Base-by-base conservation (phyloP, 768 basidiomycete genomes). In the Mycena rebaudengoi region DNA sequence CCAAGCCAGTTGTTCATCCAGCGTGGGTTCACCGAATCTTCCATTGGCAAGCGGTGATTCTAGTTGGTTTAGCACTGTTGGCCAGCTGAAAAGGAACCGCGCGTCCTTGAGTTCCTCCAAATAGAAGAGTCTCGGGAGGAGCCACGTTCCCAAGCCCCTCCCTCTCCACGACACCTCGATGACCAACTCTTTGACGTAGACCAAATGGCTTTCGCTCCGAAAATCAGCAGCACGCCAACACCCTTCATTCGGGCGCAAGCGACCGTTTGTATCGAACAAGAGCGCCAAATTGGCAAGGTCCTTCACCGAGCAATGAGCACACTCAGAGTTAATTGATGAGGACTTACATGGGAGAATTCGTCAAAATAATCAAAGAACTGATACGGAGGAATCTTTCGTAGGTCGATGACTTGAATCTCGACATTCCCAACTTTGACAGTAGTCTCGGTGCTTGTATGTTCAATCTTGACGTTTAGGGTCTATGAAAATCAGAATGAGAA, bases 321-420 rank as follows among this genome's bases (percentile, higher is more conserved):
- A 7, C n/a, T 0, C 18, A 35, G 21, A 30, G 20, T 18, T 7
- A 1, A n/a, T 11, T 7, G 5, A 12, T n/a, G 2, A 32, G 6
- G 32, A 33, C 62, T 23, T 30, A 64, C 56, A 46, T 45, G 48
- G 5, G 62, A 44, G 44, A 51, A 58, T 29, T 57, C 62, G n/a
- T 63, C 48, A 4, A 63, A 26, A 20, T 48, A 63, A 2, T 51
- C 49, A n/a, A 63, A 63, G 18, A 63, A 63, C 11, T 48, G 39
- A 16, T 28, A n/a, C 30, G 53, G 61, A 12, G 10, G 39, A 13
- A 39, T 49, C 39, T 26, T 55, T 1, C 18, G 20, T 13, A 43
- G 33, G 7, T 62, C 61, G 53, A 62, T 62, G 29, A 49, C 46
- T 13, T 62, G 53, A 18, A 62, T 41, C 18, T 49, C 26, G 16